Evolutionary conservation across 2,329 filamentous ascomycete species (phyloP).

Genomic region (Aspergillus hiratsukae): DNA sequence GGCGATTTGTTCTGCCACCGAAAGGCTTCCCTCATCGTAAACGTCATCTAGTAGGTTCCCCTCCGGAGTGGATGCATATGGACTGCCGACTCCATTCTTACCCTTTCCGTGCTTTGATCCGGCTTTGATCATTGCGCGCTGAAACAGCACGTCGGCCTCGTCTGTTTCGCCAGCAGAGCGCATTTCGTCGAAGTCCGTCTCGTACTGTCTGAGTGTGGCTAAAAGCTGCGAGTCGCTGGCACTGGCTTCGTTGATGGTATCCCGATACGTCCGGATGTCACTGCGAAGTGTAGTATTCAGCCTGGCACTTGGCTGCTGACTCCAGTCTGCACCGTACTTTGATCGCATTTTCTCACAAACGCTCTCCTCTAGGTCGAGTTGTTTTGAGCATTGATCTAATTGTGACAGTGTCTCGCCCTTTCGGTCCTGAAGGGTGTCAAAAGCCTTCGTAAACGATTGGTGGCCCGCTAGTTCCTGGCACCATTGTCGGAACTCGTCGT

Average conservation of each 20-base stretch:
- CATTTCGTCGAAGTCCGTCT: slow-evolving; percentile 93
- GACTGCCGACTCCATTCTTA: slow-evolving; percentile 60
- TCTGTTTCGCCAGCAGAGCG: slow-evolving; percentile 78
- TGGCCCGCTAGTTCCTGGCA: slow-evolving; percentile 88
- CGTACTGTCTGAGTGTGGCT: slow-evolving; percentile 77
- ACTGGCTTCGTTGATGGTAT: slow-evolving; percentile 83
- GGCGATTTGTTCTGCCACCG: slow-evolving; percentile 82
- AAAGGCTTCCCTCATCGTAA: slow-evolving; percentile 73
- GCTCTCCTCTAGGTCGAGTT: slow-evolving; percentile 93
- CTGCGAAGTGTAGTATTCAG: slow-evolving; percentile 81
- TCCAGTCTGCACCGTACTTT: slow-evolving; percentile 95
- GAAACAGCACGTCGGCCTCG: slow-evolving; percentile 83
- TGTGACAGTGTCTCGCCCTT: slow-evolving; percentile 69
- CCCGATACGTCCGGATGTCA: slow-evolving; percentile 82
- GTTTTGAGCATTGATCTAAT: slow-evolving; percentile 76
- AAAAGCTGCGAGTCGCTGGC: slow-evolving; percentile 82
- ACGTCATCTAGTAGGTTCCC: slow-evolving; percentile 86
- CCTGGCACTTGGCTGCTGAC: slow-evolving; percentile 87
- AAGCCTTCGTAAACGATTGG: slow-evolving; percentile 70
- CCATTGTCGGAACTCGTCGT: slow-evolving; percentile 90
- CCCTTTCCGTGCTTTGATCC: slow-evolving; percentile 54
- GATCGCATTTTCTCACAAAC: slow-evolving; percentile 99
- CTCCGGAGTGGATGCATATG: slow-evolving; percentile 55
- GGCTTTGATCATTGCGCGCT: slow-evolving; percentile 75
- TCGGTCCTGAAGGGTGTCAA: slow-evolving; percentile 72